Conservation (phyloP, 2,329 filamentous ascomycete species). For the Clonostachys sp. region DNA sequence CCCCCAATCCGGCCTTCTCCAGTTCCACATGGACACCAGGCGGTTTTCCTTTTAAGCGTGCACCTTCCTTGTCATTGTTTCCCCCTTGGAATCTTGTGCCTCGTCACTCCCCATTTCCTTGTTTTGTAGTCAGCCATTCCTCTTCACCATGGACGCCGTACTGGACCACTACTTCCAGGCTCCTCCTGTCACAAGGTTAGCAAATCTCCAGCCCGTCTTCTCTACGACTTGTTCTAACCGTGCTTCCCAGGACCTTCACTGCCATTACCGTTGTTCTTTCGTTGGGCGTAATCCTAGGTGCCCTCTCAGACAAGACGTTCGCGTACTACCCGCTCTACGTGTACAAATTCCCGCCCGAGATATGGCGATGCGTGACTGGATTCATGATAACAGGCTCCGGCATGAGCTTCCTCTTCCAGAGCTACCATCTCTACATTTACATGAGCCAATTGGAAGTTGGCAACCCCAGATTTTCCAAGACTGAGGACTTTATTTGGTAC, state of each 20-base stretch:
- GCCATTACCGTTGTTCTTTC: slow-evolving; percentile 58
- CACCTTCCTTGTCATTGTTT: slow-evolving; percentile 1
- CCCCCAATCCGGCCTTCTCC: slow-evolving; percentile 13
- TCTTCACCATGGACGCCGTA: slow-evolving; percentile 18
- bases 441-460: slow-evolving; percentile 67
- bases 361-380: slow-evolving; percentile 34
- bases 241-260: slow-evolving; percentile 57
- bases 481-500: slow-evolving; percentile 79
- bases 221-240: slow-evolving; percentile 9
- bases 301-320: slow-evolving; percentile 46
- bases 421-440: slow-evolving; percentile 75
- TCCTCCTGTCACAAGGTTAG: slow-evolving; percentile 36
- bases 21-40: slow-evolving; percentile 7
- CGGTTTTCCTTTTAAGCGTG: slow-evolving; percentile 8
- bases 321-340: slow-evolving; percentile 47
- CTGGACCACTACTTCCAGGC: slow-evolving; percentile 29
- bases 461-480: slow-evolving; percentile 66
- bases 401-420: slow-evolving; percentile 61
- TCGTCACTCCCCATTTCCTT: neutral
- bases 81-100: neutral
- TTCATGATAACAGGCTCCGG: slow-evolving; percentile 33
- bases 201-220: neutral
- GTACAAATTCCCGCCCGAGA: slow-evolving; percentile 42
- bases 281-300: slow-evolving; percentile 47
- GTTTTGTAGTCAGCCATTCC: too few relatives aligned